Evolutionary conservation across 2,329 filamentous ascomycete genomes (phyloP), one percentile per base, ranked within the genome.

Genomic region (Paracorniculantispora psalliotae): DNA sequence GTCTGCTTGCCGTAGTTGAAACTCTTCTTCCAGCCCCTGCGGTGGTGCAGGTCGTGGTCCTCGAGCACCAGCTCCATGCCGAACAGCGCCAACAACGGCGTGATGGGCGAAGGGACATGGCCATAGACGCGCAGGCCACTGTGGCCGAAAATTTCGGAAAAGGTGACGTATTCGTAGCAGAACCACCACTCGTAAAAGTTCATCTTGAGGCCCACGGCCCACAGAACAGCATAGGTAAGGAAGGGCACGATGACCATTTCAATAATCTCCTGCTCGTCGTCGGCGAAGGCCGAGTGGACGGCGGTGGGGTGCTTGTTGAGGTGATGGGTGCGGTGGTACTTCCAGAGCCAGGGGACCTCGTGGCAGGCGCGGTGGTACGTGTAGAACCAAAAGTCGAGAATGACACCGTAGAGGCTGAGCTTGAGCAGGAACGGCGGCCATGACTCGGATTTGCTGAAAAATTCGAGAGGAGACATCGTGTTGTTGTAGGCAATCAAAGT

Each of bases 121-220:
- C 69, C 64, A 49, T 71, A 71, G 12, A 78, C 52, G 3, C 76
- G 72, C n/a, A 78, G 59, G 0, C 75, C 74, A 26, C 69, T 73
- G 59, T 77, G 75, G 12, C 75, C 74, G 28, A 67, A 65, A 8
- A 76, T 57, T 59, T 77, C 75, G 17, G 72, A 64, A 63, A 71
- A 78, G 7, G 74, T 68, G 33, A 79, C 68, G 55, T 76, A 79
- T 59, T 75, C 68, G 57, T 76, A 72, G 64, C 75, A 78, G 17
- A 79, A 61, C 76, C 76, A 79, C 75, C 73, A 76, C 47, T 77
- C 75, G 53, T 78, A 77, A 63, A 79, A 79, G 6, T 73, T 74
- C 71, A 78, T 73, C 1, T 74, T 74, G 6, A 77, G 44, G 0
- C 75, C 74, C 47, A 68, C 7, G 9, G 60, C 33, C 59, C 69